Evolutionary conservation across 2,329 filamentous ascomycete species (phyloP).

Genomic region (Pseudogymnoascus sp.): DNA sequence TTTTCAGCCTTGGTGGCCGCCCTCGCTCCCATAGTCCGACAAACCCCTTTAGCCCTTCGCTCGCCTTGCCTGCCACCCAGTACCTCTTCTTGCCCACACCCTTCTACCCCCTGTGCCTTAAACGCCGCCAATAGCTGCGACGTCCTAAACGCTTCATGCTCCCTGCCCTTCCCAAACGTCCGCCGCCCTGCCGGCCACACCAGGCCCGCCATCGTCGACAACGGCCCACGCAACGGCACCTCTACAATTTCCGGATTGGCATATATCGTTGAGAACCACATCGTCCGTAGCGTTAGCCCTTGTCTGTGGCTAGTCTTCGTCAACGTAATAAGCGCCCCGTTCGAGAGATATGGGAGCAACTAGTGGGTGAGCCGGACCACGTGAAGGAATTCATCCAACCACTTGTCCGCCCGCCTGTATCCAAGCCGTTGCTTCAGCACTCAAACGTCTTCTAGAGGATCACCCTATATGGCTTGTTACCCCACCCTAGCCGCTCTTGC

Average conservation of each 20-base stretch:
- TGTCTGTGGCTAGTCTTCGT: background rate
- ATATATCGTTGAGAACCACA: background rate
- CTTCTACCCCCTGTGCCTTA: too few species aligned
- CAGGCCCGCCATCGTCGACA: too few species aligned
- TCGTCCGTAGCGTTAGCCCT: background rate
- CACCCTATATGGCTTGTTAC: background rate
- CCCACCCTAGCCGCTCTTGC: background rate
- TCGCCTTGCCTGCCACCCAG: too few species aligned
- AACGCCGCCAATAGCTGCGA: too few species aligned
- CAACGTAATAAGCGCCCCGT: background rate
- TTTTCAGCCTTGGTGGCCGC: too few species aligned
- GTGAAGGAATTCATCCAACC: background rate
- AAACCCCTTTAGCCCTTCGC: too few species aligned
- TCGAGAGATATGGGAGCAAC: background rate
- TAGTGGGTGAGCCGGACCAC: background rate
- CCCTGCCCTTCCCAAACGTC: too few species aligned
- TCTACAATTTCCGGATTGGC: background rate
- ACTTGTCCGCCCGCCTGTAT: background rate
- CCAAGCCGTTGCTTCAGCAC: background rate
- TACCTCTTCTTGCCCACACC: too few species aligned
- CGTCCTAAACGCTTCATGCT: too few species aligned
- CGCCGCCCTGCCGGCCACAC: too few species aligned
- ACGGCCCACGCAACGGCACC: too few species aligned
- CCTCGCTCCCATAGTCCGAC: too few species aligned
- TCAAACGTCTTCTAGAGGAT: background rate